Percentiles rank a stretch among this genome's conserved stretches.
Conservation (phyloP, 176 grass and related monocot species). For the Phoenix dactylifera region DNA sequence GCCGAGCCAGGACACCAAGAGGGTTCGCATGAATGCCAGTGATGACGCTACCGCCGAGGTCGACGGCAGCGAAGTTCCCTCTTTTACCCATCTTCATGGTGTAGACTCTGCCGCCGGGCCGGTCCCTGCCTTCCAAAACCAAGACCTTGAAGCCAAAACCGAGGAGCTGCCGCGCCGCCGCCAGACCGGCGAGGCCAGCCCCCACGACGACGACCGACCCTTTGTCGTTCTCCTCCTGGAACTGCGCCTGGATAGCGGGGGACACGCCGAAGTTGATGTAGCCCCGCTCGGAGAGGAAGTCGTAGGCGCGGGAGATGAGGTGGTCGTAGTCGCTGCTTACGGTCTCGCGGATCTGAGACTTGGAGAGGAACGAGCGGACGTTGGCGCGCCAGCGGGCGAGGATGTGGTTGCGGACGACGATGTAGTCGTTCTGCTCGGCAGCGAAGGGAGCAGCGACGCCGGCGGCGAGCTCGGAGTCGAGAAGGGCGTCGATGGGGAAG, state of each 20-base stretch:
- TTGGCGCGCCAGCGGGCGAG: slow-evolving; percentile 83
- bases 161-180: slow-evolving; percentile 68
- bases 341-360: slow-evolving; percentile 54
- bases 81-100: slow-evolving; percentile 31
- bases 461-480: slow-evolving; percentile 38
- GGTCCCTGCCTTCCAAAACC: slow-evolving; percentile 59
- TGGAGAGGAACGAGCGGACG: slow-evolving; percentile 45
- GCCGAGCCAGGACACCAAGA: slow-evolving; percentile 74
- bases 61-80: slow-evolving; percentile 35
- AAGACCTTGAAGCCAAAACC: slow-evolving; percentile 70
- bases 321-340: slow-evolving; percentile 60
- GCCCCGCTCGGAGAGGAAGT: slow-evolving; percentile 59
- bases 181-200: slow-evolving; percentile 64
- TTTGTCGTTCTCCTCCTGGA: slow-evolving; percentile 12
- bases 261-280: slow-evolving; percentile 95
- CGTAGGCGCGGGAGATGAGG: slow-evolving; percentile 56
- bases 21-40: slow-evolving; percentile 94
- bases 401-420: slow-evolving; percentile 92
- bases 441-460: slow-evolving; percentile 10
- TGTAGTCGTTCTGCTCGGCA: slow-evolving; percentile 61
- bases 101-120: slow-evolving; percentile 81
- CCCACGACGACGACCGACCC: slow-evolving; percentile 59
- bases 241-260: slow-evolving; percentile 40
- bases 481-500: slow-evolving; percentile 67
- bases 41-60: slow-evolving; percentile 87